Evolutionary conservation across 805 yeast species (phyloP).

Genomic region (Hanseniaspora valbyensis): DNA sequence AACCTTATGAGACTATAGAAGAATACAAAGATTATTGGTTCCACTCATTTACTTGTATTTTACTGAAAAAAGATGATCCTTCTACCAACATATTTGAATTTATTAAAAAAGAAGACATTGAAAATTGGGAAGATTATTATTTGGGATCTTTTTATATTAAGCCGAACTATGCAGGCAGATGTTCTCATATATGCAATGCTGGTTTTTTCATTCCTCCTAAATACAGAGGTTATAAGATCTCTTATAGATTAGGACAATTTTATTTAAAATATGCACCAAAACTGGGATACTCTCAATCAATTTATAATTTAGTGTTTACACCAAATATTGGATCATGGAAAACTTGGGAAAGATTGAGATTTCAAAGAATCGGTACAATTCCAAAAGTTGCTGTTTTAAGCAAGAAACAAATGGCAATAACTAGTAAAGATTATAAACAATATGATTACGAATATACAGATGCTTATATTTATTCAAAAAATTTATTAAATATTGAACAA

Average conservation of each 20-base stretch:
- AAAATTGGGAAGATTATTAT: conserved; percentile 36
- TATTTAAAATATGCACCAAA: conserved; percentile 65
- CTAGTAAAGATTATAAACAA: background rate
- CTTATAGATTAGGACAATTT: conserved; percentile 53
- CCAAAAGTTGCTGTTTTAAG: conserved; percentile 73
- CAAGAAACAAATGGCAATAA: conserved; percentile 38
- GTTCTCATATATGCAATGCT: conserved; percentile 79
- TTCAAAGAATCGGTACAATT: conserved; percentile 64
- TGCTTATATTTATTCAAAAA: conserved; percentile 69
- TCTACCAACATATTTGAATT: conserved; percentile 19
- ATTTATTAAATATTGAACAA: conserved; percentile 30
- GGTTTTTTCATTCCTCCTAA: conserved; percentile 62
- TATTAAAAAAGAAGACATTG: conserved; percentile 22
- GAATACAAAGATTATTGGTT: conserved; percentile 61
- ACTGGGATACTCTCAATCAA: conserved; percentile 70
- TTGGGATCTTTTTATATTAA: conserved; percentile 72
- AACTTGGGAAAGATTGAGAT: conserved; percentile 79
- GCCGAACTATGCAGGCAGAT: conserved; percentile 78
- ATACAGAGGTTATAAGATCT: conserved; percentile 58
- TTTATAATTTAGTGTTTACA: conserved; percentile 77
- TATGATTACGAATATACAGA: conserved; percentile 30
- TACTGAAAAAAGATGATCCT: conserved; percentile 37
- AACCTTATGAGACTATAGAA: conserved; percentile 30
- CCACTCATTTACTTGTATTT: conserved; percentile 50
- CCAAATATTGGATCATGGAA: conserved; percentile 63